A percentile compares a stretch with the other conserved stretches of the same genome.
phyloP scores from a whole-genome alignment of 306 rosid genomes.

The Inga laurina region DNA sequence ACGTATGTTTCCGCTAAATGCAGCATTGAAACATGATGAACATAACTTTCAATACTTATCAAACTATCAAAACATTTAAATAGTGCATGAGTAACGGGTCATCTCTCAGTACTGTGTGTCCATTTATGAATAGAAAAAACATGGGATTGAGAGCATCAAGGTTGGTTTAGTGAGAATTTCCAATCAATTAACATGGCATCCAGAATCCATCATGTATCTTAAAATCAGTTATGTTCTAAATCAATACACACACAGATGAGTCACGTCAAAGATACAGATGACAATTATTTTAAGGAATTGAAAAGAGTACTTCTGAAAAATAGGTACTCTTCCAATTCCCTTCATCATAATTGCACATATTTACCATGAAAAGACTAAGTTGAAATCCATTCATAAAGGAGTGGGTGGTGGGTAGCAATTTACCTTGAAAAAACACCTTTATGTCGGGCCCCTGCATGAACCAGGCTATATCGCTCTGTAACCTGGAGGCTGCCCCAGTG shows the following conservation, averaged over 20 bases:
- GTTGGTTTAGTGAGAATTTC: constrained; percentile 3
- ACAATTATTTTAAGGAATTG: constrained; percentile 25
- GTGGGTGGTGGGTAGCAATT: constrained; percentile 26
- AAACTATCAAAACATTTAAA: constrained; percentile 13
- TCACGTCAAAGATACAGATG: background rate
- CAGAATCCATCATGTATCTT: background rate
- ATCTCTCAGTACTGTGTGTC: background rate
- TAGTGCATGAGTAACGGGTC: background rate
- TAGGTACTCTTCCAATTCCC: background rate
- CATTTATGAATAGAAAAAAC: background rate
- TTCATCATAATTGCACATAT: background rate
- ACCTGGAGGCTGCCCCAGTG: constrained; percentile 95
- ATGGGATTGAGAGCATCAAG: background rate
- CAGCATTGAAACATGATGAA: background rate
- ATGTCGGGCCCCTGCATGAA: constrained; percentile 89
- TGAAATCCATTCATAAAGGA: constrained; percentile 8
- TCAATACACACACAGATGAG: background rate
- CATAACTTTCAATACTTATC: background rate
- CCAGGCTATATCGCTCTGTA: constrained; percentile 80
- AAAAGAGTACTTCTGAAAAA: background rate
- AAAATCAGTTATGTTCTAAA: background rate
- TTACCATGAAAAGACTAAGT: constrained; percentile 13
- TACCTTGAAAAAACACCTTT: constrained; percentile 96
- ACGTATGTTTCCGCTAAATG: constrained; percentile 19
- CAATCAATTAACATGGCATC: background rate